Percentiles rank a stretch among this genome's conserved stretches.
Conservation (phyloP, 768 basidiomycete species). For the Leccinum subtestaceum region DNA sequence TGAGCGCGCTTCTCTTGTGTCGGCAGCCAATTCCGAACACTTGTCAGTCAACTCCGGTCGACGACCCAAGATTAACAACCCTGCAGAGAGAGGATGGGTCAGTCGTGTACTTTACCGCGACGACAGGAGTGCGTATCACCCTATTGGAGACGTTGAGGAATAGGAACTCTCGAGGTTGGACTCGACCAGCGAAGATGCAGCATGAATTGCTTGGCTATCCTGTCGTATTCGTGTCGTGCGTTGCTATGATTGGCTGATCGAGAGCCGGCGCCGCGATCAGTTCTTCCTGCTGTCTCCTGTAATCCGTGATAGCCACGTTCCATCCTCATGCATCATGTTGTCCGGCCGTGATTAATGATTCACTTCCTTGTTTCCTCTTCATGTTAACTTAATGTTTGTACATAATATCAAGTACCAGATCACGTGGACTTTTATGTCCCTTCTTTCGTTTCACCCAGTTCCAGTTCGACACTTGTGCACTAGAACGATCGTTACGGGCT, state of each 20-base stretch:
- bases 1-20: slow-evolving; percentile 54
- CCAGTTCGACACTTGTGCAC: slow-evolving; percentile 20
- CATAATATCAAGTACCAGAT: neutral
- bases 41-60: slow-evolving; percentile 32
- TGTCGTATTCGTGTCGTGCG: slow-evolving; percentile 3
- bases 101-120: slow-evolving; percentile 46
- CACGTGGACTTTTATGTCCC: slow-evolving; percentile 27
- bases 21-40: slow-evolving; percentile 37
- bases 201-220: slow-evolving; percentile 5
- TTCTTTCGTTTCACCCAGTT: slow-evolving; percentile 12
- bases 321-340: slow-evolving; percentile 24
- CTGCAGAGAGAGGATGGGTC: slow-evolving; percentile 44
- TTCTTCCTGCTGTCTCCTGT: slow-evolving; percentile 6
- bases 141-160: slow-evolving; percentile 48
- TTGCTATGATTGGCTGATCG: slow-evolving; percentile 8
- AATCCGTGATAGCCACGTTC: slow-evolving; percentile 16
- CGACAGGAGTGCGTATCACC: slow-evolving; percentile 43
- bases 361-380: neutral
- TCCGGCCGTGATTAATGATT: neutral
- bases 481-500: slow-evolving; percentile 22
- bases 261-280: slow-evolving; percentile 2
- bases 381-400: neutral
- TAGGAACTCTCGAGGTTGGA: slow-evolving; percentile 57
- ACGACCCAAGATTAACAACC: slow-evolving; percentile 21
- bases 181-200: slow-evolving; percentile 5